Evolutionary conservation across 2,329 filamentous ascomycete species (phyloP).

Genomic region (Didymella exigua): DNA sequence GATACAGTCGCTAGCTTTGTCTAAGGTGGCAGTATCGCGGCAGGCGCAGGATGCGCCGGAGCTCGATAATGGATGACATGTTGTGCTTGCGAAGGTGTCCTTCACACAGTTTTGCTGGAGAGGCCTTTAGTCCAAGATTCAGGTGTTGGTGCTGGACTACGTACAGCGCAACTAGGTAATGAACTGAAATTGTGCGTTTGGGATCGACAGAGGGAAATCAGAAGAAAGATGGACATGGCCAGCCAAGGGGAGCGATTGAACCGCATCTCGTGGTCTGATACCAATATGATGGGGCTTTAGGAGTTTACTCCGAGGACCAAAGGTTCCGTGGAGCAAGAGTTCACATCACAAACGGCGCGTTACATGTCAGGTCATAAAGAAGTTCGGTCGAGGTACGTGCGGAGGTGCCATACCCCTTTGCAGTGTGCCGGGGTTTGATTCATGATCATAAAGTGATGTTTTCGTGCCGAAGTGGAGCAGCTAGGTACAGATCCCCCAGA

Average conservation of each 20-base stretch:
- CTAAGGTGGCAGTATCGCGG: neutral
- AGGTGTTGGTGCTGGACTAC: neutral
- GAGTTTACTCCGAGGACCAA: neutral
- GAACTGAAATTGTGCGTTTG: neutral
- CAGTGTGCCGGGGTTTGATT: neutral
- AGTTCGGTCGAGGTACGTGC: neutral
- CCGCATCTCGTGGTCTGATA: neutral
- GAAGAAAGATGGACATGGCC: neutral
- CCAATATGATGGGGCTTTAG: neutral
- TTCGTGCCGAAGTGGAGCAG: neutral
- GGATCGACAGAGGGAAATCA: neutral
- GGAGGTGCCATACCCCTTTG: slow-evolving; percentile 3
- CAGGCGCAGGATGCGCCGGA: slow-evolving; percentile 1
- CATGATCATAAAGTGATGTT: neutral
- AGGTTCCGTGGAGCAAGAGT: neutral
- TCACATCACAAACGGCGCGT: neutral
- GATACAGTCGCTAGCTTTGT: slow-evolving; percentile 1
- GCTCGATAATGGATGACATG: neutral
- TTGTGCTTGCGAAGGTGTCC: neutral
- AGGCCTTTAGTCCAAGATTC: neutral
- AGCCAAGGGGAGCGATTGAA: neutral
- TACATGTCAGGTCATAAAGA: neutral
- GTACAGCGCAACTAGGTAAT: slow-evolving; percentile 8
- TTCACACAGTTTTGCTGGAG: slow-evolving; percentile 5
- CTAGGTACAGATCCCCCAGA: slow-evolving; percentile 1